Evolutionary conservation across 768 basidiomycete species (phyloP).

Genomic region (Amanita rimosa): DNA sequence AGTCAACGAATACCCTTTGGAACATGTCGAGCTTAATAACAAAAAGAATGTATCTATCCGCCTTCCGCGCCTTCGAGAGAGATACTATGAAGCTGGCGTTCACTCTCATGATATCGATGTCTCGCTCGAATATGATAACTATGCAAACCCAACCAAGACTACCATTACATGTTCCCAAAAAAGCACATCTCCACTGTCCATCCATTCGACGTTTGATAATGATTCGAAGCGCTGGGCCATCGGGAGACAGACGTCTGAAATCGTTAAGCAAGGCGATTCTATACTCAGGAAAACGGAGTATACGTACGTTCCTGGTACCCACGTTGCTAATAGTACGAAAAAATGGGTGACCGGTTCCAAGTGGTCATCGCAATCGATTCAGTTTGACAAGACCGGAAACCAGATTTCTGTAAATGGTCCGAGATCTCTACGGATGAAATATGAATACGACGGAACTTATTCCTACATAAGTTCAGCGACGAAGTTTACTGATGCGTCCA

Average conservation of each 20-base stretch:
- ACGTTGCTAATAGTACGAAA: background rate
- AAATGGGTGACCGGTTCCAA: background rate
- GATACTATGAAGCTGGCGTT: background rate
- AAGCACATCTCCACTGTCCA: background rate
- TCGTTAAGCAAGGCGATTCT: background rate
- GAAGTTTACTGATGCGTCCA: background rate
- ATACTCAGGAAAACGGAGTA: background rate
- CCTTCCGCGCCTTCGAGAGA: background rate
- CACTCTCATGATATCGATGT: background rate
- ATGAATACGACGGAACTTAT: no score
- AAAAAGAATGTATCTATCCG: background rate
- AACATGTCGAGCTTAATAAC: background rate
- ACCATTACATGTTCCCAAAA: background rate
- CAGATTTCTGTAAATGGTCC: background rate
- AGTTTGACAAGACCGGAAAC: background rate
- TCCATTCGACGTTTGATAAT: background rate
- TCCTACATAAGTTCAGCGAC: background rate
- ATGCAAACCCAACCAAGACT: background rate
- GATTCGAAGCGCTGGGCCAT: background rate
- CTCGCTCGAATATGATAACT: background rate
- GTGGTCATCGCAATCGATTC: background rate
- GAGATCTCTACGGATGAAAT: no score
- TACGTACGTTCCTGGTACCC: background rate
- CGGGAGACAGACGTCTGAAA: background rate
- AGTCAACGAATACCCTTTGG: background rate